Conservation (phyloP, 805 yeast species). For the Teunomyces pallodes region DNA sequence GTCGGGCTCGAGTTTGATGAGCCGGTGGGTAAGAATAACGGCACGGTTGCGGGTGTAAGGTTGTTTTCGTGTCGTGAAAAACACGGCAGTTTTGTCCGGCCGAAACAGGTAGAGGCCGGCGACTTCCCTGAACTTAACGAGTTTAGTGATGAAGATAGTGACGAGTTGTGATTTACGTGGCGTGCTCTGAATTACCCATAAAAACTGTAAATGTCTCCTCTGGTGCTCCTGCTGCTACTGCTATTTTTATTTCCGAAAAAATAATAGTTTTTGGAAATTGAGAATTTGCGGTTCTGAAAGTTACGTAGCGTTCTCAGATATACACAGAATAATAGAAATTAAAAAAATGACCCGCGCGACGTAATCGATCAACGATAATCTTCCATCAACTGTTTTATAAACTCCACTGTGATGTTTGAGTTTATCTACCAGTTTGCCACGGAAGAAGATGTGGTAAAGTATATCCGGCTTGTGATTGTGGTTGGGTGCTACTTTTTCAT, state of each 20-base stretch:
- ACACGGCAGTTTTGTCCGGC: slow-evolving; percentile 79
- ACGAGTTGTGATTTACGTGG: too few relatives aligned
- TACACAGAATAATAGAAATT: background rate
- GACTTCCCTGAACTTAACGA: slow-evolving; percentile 54
- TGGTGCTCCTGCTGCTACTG: too few relatives aligned
- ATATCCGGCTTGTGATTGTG: slow-evolving; percentile 47
- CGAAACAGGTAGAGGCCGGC: slow-evolving; percentile 66
- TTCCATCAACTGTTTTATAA: too few relatives aligned
- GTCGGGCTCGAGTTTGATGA: slow-evolving; percentile 83
- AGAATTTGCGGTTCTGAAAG: too few relatives aligned
- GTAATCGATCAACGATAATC: too few relatives aligned
- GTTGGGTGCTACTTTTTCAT: slow-evolving; percentile 63
- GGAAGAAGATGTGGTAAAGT: slow-evolving; percentile 41
- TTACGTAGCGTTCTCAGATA: background rate
- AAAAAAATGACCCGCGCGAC: too few relatives aligned
- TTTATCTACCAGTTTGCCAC: slow-evolving; percentile 36
- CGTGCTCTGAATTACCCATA: too few relatives aligned
- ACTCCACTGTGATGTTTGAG: slow-evolving; percentile 18
- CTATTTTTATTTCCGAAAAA: too few relatives aligned
- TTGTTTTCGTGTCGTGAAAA: slow-evolving; percentile 57
- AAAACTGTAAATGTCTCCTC: too few relatives aligned
- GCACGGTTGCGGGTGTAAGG: slow-evolving; percentile 57
- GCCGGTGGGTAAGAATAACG: slow-evolving; percentile 85
- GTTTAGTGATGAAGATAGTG: slow-evolving; percentile 30
- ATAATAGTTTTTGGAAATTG: too few relatives aligned